These are phyloP conservation scores for Nothopassalora personata DNA, from an alignment of 2,329 filamentous ascomycete genomes.

Conservation along the genomic window DNA sequence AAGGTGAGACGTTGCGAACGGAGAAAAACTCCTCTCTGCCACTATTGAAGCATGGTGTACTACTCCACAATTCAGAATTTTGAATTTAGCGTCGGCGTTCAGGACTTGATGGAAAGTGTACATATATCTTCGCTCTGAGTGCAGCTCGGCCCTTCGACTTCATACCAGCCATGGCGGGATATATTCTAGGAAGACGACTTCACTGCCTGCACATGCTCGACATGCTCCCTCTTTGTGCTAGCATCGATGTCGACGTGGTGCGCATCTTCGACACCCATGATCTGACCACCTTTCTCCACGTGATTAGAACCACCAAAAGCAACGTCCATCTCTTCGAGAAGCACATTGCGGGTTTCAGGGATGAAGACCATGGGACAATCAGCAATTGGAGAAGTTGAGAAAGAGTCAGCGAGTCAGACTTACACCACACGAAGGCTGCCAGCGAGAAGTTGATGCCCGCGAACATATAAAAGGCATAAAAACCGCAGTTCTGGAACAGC, in stretches of 20 bases:
- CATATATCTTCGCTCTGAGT: neutral
- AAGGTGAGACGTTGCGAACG: neutral
- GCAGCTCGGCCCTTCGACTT: neutral
- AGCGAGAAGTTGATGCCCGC: slow-evolving; percentile 43
- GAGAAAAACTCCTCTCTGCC: neutral
- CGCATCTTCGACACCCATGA: slow-evolving; percentile 35
- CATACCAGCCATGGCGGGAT: neutral
- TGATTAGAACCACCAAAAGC: slow-evolving; percentile 55
- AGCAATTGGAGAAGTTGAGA: slow-evolving; percentile 37
- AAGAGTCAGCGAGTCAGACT: slow-evolving; percentile 35
- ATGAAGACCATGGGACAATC: slow-evolving; percentile 25
- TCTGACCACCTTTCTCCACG: slow-evolving; percentile 49
- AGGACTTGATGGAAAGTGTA: neutral
- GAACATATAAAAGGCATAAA: slow-evolving; percentile 54
- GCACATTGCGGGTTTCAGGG: slow-evolving; percentile 42
- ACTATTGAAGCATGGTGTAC: neutral
- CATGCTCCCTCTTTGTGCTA: slow-evolving; percentile 8
- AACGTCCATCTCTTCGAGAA: slow-evolving; percentile 53
- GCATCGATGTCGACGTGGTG: slow-evolving; percentile 26
- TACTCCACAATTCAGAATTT: neutral
- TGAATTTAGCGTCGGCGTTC: slow-evolving; percentile 1
- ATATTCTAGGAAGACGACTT: neutral
- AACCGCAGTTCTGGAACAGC: slow-evolving; percentile 44
- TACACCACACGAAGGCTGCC: slow-evolving; percentile 34
- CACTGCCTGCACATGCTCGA: slow-evolving; percentile 17